Conservation (phyloP, 73 alveolate species). For the Paramecium bursaria region DNA sequence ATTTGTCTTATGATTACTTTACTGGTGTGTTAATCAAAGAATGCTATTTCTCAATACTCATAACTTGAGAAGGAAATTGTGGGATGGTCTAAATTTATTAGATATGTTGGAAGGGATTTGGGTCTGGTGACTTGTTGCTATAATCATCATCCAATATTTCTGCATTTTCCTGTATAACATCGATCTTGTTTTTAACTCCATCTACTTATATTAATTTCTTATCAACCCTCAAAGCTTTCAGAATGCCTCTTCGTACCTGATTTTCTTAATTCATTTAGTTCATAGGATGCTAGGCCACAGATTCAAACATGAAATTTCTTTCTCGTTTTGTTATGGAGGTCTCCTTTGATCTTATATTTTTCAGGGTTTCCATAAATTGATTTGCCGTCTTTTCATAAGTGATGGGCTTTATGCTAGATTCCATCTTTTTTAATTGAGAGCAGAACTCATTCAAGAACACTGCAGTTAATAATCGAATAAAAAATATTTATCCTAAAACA, state of each 20-base stretch:
- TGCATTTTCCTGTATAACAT: too few species aligned
- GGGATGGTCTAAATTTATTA: too few species aligned
- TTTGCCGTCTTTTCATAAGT: not conserved
- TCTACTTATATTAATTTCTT: too few species aligned
- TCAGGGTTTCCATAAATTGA: not conserved
- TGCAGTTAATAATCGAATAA: slow-evolving; percentile 63
- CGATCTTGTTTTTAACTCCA: too few species aligned
- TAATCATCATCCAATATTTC: too few species aligned
- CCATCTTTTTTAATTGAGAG: not conserved
- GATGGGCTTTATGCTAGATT: slow-evolving; percentile 8
- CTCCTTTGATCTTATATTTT: not conserved
- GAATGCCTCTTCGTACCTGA: not conserved
- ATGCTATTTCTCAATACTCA: too few species aligned
- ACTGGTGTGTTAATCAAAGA: not conserved
- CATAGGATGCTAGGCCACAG: not conserved
- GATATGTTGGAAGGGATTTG: too few species aligned
- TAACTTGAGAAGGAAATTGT: too few species aligned
- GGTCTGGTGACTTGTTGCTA: too few species aligned
- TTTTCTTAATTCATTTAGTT: too few species aligned
- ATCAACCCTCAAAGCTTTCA: not conserved
- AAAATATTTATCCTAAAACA: slow-evolving; percentile 53
- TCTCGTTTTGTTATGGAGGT: not conserved
- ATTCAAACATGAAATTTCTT: too few species aligned
- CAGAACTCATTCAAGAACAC: slow-evolving; percentile 58
- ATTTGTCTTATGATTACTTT: not conserved